Evolutionary conservation across 176 grass and related monocot species (phyloP).

Genomic region (Paspalum notatum): DNA sequence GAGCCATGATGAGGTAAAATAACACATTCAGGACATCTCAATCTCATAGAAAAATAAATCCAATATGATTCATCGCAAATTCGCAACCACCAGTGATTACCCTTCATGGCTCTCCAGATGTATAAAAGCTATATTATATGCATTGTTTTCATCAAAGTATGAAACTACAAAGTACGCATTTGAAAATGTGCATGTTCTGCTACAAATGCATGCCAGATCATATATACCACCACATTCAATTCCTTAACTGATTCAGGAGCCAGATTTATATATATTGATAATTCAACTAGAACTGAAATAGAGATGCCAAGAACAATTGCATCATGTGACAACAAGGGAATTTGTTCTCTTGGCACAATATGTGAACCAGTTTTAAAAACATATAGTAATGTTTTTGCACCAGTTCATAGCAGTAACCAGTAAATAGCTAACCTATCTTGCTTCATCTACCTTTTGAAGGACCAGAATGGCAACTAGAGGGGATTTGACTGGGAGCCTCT

Average conservation of each 20-base stretch:
- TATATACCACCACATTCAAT: background rate
- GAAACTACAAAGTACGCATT: background rate
- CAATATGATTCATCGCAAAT: background rate
- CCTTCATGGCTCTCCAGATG: background rate
- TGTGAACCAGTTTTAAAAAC: background rate
- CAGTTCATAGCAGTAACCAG: background rate
- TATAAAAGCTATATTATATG: background rate
- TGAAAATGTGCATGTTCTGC: background rate
- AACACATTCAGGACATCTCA: background rate
- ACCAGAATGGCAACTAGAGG: too few species aligned
- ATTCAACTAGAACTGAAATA: slow-evolving; percentile 10
- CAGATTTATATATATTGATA: background rate
- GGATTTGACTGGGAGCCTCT: too few species aligned
- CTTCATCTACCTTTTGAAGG: background rate
- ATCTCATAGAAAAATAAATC: slow-evolving; percentile 10
- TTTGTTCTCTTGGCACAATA: background rate
- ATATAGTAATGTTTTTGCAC: background rate
- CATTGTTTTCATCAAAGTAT: background rate
- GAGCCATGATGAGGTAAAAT: too few species aligned
- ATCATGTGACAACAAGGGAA: background rate
- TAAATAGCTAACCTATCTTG: background rate
- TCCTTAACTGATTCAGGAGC: background rate
- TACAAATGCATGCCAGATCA: background rate
- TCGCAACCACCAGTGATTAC: background rate
- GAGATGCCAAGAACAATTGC: background rate